These are phyloP conservation scores for Didymella segeticola DNA, from an alignment of 2,329 filamentous ascomycete genomes.

Conservation along the genomic window DNA sequence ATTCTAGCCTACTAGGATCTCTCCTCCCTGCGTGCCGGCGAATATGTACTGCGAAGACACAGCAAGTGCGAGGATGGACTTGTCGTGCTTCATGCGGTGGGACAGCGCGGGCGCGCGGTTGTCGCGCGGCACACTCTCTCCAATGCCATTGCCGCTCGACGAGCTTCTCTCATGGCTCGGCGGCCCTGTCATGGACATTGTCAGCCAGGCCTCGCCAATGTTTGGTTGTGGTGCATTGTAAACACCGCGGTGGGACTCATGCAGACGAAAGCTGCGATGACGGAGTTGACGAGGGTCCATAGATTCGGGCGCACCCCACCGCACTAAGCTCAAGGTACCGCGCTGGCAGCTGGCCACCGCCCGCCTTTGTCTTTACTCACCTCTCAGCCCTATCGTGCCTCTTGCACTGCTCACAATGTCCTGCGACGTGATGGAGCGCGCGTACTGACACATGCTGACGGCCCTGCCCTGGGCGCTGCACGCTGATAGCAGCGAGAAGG, in stretches of 20 bases:
- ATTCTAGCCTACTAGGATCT: constrained; percentile 69
- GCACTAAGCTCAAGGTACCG: constrained; percentile 1
- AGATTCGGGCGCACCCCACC: constrained; percentile 13
- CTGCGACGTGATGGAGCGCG: constrained; percentile 36
- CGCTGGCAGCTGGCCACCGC: constrained; percentile 4
- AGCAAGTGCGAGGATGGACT: constrained; percentile 81
- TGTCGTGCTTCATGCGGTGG: constrained; percentile 78
- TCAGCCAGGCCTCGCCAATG: constrained; percentile 30
- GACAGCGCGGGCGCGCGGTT: constrained; percentile 64
- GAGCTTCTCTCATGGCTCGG: constrained; percentile 33
- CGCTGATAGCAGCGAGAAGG: constrained; percentile 35
- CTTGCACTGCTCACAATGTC: constrained; percentile 20
- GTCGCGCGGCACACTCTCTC: constrained; percentile 1
- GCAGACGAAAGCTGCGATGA: constrained; percentile 27
- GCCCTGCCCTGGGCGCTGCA: constrained; percentile 36
- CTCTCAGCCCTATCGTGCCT: constrained; percentile 19
- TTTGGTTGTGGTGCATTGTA: constrained; percentile 23
- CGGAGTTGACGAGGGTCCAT: constrained; percentile 29
- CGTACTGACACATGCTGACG: constrained; percentile 37
- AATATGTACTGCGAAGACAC: constrained; percentile 84
- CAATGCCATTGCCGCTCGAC: constrained; percentile 16
- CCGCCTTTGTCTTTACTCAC: constrained; percentile 16
- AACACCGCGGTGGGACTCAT: constrained; percentile 4
- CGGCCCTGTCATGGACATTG: constrained; percentile 35
- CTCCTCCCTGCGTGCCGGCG: constrained; percentile 90